A percentile compares a stretch with the other conserved stretches of the same genome.
Conservation (phyloP, 2,329 filamentous ascomycete genomes). For the Fusarium mexicanum region DNA sequence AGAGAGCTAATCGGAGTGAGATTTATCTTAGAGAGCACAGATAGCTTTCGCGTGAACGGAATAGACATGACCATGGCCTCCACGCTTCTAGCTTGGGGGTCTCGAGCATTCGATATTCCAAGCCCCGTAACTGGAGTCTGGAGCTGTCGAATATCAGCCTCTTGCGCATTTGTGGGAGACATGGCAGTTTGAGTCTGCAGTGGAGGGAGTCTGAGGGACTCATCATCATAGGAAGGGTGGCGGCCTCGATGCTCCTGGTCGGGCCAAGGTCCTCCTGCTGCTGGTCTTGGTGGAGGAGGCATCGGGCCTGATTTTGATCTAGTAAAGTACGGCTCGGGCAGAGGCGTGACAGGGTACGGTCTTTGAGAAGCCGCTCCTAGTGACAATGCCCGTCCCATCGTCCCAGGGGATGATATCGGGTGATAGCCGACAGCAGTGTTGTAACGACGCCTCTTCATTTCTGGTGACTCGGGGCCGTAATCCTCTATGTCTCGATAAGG, state of each 20-base stretch:
- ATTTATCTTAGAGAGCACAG: slow-evolving; percentile 78
- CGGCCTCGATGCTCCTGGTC: slow-evolving; percentile 48
- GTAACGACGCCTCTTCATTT: slow-evolving; percentile 71
- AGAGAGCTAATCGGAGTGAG: slow-evolving; percentile 65
- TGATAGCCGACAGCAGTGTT: slow-evolving; percentile 54
- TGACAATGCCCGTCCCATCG: slow-evolving; percentile 30
- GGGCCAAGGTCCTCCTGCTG: slow-evolving; percentile 42
- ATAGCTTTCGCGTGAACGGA: slow-evolving; percentile 78
- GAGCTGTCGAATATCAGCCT: slow-evolving; percentile 42
- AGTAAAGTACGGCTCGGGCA: slow-evolving; percentile 47
- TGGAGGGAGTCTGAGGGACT: slow-evolving; percentile 64
- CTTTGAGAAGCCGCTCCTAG: slow-evolving; percentile 36
- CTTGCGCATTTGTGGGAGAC: slow-evolving; percentile 41
- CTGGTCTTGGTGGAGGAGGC: slow-evolving; percentile 64
- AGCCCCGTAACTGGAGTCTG: slow-evolving; percentile 43
- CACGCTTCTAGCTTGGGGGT: slow-evolving; percentile 57
- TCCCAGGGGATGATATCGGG: slow-evolving; percentile 25
- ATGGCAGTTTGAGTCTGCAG: slow-evolving; percentile 57
- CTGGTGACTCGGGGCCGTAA: slow-evolving; percentile 56
- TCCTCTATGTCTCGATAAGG: slow-evolving; percentile 47
- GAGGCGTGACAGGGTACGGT: slow-evolving; percentile 38
- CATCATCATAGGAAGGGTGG: slow-evolving; percentile 60
- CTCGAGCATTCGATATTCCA: slow-evolving; percentile 36
- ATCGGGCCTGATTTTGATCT: slow-evolving; percentile 55
- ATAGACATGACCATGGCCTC: slow-evolving; percentile 81